Percentiles rank a stretch among this genome's conserved stretches.
Conservation (phyloP, 2,329 filamentous ascomycete genomes). For the Teratosphaeria gauchensis region DNA sequence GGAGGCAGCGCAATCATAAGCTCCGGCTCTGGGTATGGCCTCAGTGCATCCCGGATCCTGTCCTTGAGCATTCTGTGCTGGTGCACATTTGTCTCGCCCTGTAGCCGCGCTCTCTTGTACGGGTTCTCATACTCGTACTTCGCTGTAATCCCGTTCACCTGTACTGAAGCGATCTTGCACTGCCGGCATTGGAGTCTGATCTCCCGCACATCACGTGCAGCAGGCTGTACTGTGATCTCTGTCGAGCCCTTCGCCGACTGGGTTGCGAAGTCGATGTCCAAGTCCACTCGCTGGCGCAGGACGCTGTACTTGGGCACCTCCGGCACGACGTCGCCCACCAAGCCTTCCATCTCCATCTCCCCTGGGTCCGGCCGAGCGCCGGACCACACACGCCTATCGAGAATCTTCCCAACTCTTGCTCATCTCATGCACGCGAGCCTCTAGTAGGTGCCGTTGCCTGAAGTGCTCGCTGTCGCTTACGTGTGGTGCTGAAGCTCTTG, state of each 20-base stretch:
- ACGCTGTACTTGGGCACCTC: slow-evolving; percentile 43
- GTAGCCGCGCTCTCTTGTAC: slow-evolving; percentile 55
- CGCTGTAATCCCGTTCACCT: slow-evolving; percentile 34
- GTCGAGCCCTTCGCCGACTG: slow-evolving; percentile 68
- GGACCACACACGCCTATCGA: background rate
- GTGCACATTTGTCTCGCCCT: slow-evolving; percentile 51
- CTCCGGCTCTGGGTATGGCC: slow-evolving; percentile 45
- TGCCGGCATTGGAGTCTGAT: slow-evolving; percentile 55
- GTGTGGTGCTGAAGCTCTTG: background rate
- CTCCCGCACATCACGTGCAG: slow-evolving; percentile 43
- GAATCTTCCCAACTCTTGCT: background rate
- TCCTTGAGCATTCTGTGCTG: slow-evolving; percentile 70
- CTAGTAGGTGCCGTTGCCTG: background rate
- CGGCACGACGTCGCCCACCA: background rate
- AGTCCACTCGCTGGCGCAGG: slow-evolving; percentile 74
- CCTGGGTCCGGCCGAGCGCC: background rate
- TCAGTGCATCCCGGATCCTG: slow-evolving; percentile 52
- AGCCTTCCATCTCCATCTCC: background rate
- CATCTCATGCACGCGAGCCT: background rate
- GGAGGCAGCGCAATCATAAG: slow-evolving; percentile 51
- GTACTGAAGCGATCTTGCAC: slow-evolving; percentile 46
- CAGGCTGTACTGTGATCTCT: slow-evolving; percentile 67
- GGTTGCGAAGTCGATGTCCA: slow-evolving; percentile 78
- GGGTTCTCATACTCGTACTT: slow-evolving; percentile 48
- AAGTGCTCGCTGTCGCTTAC: background rate